Conservation (phyloP, 306 rosid species). For the Prunus armeniaca region DNA sequence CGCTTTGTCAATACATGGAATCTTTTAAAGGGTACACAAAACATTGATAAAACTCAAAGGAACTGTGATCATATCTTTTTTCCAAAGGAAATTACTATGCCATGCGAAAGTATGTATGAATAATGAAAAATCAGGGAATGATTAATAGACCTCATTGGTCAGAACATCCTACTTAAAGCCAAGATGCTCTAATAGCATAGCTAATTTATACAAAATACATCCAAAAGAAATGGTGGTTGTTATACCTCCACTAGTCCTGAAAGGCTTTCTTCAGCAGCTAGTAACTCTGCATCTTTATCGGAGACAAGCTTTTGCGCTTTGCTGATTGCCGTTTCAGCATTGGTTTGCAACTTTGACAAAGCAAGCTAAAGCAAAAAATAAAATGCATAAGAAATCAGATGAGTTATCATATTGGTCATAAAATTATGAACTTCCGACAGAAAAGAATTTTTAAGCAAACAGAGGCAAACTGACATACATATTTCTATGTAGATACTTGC, state of each 20-base stretch:
- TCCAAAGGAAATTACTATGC: background rate
- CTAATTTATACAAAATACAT: slow-evolving; percentile 5
- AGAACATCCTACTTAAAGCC: slow-evolving; percentile 16
- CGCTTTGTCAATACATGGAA: background rate
- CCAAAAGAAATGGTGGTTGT: slow-evolving; percentile 25
- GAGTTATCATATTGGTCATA: background rate
- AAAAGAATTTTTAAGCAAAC: no score
- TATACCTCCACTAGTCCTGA: slow-evolving; percentile 82
- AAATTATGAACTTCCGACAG: background rate
- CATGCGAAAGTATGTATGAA: background rate
- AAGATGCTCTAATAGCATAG: slow-evolving; percentile 19
- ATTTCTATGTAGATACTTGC: background rate
- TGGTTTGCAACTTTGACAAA: slow-evolving; percentile 71
- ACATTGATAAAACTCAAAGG: background rate
- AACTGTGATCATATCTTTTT: background rate
- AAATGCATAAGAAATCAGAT: slow-evolving; percentile 25
- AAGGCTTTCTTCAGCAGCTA: slow-evolving; percentile 76
- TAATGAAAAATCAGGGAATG: background rate
- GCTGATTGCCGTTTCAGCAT: slow-evolving; percentile 70
- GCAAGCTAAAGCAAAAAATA: slow-evolving; percentile 56
- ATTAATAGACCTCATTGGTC: background rate
- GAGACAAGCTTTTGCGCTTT: slow-evolving; percentile 63
- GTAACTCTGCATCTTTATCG: slow-evolving; percentile 73
- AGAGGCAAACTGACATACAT: background rate
- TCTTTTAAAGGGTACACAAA: background rate